phyloP scores from a whole-genome alignment of 176 grass and related monocot species.

The Poa annua region DNA sequence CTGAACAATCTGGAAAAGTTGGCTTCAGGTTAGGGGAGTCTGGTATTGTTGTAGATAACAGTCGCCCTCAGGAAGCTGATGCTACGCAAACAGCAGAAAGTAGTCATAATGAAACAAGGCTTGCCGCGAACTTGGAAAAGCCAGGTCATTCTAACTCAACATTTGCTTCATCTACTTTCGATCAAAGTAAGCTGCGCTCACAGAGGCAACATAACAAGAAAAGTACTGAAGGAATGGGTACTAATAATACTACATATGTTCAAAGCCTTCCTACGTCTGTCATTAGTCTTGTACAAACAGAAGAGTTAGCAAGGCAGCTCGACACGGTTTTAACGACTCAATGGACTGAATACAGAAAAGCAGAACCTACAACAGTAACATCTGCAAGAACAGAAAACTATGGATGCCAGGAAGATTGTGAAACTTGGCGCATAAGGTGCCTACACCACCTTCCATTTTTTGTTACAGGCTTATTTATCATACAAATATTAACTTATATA shows the following conservation, averaged over 20 bases:
- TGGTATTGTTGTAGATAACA: conserved; percentile 28
- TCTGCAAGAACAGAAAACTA: conserved; percentile 35
- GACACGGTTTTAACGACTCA: conserved; percentile 29
- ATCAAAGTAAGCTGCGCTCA: conserved; percentile 37
- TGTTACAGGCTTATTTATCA: background rate
- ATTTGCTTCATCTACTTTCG: conserved; percentile 53
- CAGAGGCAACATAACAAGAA: conserved; percentile 51
- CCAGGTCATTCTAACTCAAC: conserved; percentile 43
- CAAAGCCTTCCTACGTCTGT: conserved; percentile 36
- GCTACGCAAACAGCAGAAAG: conserved; percentile 20
- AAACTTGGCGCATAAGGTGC: conserved; percentile 74
- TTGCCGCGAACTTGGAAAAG: conserved; percentile 35
- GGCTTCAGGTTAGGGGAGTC: conserved; percentile 32
- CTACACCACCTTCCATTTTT: conserved; percentile 7
- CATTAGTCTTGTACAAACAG: conserved; percentile 25
- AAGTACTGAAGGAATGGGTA: conserved; percentile 48
- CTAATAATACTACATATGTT: conserved; percentile 43
- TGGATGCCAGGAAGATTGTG: conserved; percentile 53
- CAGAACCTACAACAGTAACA: conserved; percentile 36
- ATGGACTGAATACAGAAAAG: conserved; percentile 43
- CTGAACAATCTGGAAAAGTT: conserved; percentile 31
- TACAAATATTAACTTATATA: background rate
- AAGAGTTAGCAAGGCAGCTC: conserved; percentile 41
- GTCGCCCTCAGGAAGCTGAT: conserved; percentile 16
- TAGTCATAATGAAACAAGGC: conserved; percentile 33